These are phyloP conservation scores for Phytophthora pini DNA, from an alignment of 352 stramenopile species.

Conservation along the genomic window DNA sequence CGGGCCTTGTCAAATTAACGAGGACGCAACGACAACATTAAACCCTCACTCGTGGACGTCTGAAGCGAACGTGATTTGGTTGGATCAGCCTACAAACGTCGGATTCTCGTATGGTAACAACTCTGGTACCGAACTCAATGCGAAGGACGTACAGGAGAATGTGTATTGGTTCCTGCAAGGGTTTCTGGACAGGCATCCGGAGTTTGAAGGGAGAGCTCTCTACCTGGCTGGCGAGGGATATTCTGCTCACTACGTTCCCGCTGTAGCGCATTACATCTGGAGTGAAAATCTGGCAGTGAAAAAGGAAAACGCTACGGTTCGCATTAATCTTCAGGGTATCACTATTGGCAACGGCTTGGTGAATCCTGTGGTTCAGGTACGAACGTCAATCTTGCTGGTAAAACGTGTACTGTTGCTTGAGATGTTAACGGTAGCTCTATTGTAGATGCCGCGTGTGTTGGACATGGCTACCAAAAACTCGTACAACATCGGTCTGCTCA, in stretches of 20 bases:
- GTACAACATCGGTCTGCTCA: conserved; percentile 57
- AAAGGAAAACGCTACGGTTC: conserved; percentile 22
- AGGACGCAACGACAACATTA: conserved; percentile 38
- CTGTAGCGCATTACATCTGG: conserved; percentile 57
- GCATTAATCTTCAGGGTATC: conserved; percentile 57
- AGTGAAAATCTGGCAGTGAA: conserved; percentile 20
- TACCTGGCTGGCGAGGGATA: conserved; percentile 71
- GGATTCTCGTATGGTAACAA: conserved; percentile 54
- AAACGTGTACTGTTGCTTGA: background rate
- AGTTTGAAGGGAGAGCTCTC: conserved; percentile 52
- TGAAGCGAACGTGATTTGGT: conserved; percentile 63
- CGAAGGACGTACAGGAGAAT: conserved; percentile 46
- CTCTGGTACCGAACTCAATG: conserved; percentile 32
- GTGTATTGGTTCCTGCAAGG: conserved; percentile 66
- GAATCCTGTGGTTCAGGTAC: conserved; percentile 48
- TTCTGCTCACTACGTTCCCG: conserved; percentile 59
- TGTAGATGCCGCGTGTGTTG: conserved; percentile 40
- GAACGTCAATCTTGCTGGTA: background rate
- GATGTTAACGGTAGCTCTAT: background rate
- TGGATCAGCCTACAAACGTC: conserved; percentile 55
- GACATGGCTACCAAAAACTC: conserved; percentile 57
- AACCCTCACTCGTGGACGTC: conserved; percentile 67
- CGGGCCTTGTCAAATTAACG: conserved; percentile 53
- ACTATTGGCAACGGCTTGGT: conserved; percentile 65
- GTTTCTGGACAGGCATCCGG: conserved; percentile 55